These are phyloP conservation scores for Brassica napus DNA, from an alignment of 345 rosid species.

Conservation along the genomic window Da-Ae NC_063442.1:4789001-4789500, in stretches of 20 bases:
- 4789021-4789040: conserved; percentile 77
- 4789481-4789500: too few species aligned
- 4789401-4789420: background rate
- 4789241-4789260: background rate
- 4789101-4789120: conserved; percentile 59
- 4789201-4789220: background rate
- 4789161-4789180: conserved; percentile 32
- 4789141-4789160: conserved; percentile 78
- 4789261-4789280: background rate
- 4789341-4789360: conserved; percentile 36
- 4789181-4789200: background rate
- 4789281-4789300: background rate
- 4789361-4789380: conserved; percentile 36
- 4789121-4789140: conserved; percentile 57
- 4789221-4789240: background rate
- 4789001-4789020: conserved; percentile 95
- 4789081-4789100: conserved; percentile 85
- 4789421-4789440: background rate
- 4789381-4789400: conserved; percentile 24
- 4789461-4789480: background rate
- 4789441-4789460: background rate
- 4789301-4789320: background rate
- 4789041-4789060: conserved; percentile 87
- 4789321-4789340: conserved; percentile 28
- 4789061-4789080: conserved; percentile 79